A percentile compares a stretch with the other conserved stretches of the same genome.
Evolutionary conservation across 768 basidiomycete genomes (phyloP).

Genomic region (Cyathus striatus): DNA sequence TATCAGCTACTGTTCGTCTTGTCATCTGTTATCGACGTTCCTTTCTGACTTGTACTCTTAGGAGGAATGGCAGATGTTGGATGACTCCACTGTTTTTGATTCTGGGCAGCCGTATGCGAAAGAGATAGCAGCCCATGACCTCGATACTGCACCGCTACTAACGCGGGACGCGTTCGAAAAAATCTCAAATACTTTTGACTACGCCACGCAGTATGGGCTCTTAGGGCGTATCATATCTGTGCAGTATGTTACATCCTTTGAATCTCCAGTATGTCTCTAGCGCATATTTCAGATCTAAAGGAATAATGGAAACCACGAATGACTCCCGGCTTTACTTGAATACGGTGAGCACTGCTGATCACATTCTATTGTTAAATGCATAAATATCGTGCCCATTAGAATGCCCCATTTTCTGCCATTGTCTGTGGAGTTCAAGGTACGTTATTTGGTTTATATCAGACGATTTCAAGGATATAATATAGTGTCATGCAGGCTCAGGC

Average conservation of each 20-base stretch:
- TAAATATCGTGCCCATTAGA: slow-evolving; percentile 32
- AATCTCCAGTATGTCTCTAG: no score
- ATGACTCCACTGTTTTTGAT: slow-evolving; percentile 11
- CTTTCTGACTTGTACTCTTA: no score
- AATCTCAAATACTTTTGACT: slow-evolving; percentile 23
- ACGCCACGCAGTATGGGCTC: slow-evolving; percentile 54
- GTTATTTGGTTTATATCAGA: neutral
- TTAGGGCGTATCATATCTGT: slow-evolving; percentile 43
- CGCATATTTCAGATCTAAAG: no score
- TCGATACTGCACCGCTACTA: slow-evolving; percentile 44
- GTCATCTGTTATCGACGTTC: no score
- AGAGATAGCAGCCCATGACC: slow-evolving; percentile 23
- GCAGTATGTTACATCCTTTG: slow-evolving; percentile 36
- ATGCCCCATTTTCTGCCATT: slow-evolving; percentile 70
- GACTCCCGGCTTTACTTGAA: slow-evolving; percentile 64
- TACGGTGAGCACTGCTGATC: slow-evolving; percentile 37
- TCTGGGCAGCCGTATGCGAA: slow-evolving; percentile 5
- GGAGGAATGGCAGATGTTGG: slow-evolving; percentile 26
- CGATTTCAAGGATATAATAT: no score
- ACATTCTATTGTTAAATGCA: neutral
- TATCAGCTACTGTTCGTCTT: no score
- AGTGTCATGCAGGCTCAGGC: slow-evolving; percentile 66
- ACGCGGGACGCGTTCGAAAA: slow-evolving; percentile 41
- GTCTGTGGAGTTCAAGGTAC: slow-evolving; percentile 67
- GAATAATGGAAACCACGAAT: slow-evolving; percentile 19